Evolutionary conservation across 306 rosid species (phyloP), one percentile per base, ranked within the genome.

Genomic region (Heteromeles arbutifolia): DNA sequence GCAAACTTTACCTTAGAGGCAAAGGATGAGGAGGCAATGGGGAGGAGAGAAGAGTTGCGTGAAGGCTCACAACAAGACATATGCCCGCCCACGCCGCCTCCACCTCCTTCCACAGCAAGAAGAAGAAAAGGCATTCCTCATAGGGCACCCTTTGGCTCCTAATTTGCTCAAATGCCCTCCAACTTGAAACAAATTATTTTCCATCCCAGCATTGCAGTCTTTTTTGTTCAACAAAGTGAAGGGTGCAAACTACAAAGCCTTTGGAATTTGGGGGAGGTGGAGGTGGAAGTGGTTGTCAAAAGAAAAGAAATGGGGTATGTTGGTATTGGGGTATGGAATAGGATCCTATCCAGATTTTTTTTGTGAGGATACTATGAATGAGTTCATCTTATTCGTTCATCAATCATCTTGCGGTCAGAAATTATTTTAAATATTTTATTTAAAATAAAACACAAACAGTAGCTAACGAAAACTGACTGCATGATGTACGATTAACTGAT

Each of bases 81-180:
- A 72, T 87, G 87, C 58, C 92, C 88, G 39, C 65, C 88, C 86
- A 92, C 93, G 77, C 93, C 91, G 79, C 81, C 91, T 74, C 92
- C 92, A 70, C 96, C 90, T 80, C 57, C 97, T 83, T 90, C 97
- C 52, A 84, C 79, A 29, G 79, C 91, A 83, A 89, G 98, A 56
- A 92, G 98, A 88, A 94, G 98, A 77, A 94, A 94, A 89, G 98
- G 98, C 73, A 90, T 92, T 78, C 98, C 98, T 79, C 97, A 83
- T 54, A 87, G 98, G 75, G 98, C 98, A 67, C 98, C 98, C 69
- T 89, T 94, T 82, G 89, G 87, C 65, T 80, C 92, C 74, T 94
- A 85, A 67, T 64, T 84, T 77, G 28, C 63, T 32, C 21, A 61
- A 61, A 61, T 25, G 18, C 58, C 54, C 54, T 8, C 69, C 44